Evolutionary conservation across 2,329 filamentous ascomycete species (phyloP).

Genomic region (Balansia obtecta): DNA sequence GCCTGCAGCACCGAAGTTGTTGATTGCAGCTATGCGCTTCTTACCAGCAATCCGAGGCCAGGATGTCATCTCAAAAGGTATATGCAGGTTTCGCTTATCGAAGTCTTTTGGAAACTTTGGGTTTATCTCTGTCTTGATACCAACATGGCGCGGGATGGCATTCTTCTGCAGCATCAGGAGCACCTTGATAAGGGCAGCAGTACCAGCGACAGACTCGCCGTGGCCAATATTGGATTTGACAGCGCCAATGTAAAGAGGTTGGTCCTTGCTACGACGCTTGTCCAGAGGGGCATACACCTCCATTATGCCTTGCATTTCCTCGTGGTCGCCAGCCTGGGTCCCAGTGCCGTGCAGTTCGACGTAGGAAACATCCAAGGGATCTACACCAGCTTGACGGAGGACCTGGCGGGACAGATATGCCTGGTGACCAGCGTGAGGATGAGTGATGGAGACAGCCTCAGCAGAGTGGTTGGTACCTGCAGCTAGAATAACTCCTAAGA

Average conservation of each 20-base stretch:
- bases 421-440: conserved; percentile 68
- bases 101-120: conserved; percentile 45
- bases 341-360: conserved; percentile 90
- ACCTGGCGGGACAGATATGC: conserved; percentile 54
- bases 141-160: conserved; percentile 51
- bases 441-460: conserved; percentile 71
- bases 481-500: conserved; percentile 63
- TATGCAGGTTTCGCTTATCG: conserved; percentile 42
- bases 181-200: conserved; percentile 51
- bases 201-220: conserved; percentile 48
- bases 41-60: conserved; percentile 31
- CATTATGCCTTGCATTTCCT: conserved; percentile 70
- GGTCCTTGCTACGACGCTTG: conserved; percentile 28
- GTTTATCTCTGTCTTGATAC: conserved; percentile 54
- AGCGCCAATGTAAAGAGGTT: conserved; percentile 49
- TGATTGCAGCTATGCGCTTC: conserved; percentile 40
- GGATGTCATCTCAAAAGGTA: conserved; percentile 40
- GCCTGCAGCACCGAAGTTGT: conserved; percentile 61
- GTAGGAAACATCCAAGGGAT: conserved; percentile 67
- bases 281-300: conserved; percentile 36
- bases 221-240: conserved; percentile 55
- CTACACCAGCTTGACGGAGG: conserved; percentile 59
- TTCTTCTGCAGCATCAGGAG: conserved; percentile 53
- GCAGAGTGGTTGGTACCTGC: conserved; percentile 72
- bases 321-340: conserved; percentile 76